Conservation (phyloP, 2,329 filamentous ascomycete genomes). For the Rutstroemia sp. region DNA sequence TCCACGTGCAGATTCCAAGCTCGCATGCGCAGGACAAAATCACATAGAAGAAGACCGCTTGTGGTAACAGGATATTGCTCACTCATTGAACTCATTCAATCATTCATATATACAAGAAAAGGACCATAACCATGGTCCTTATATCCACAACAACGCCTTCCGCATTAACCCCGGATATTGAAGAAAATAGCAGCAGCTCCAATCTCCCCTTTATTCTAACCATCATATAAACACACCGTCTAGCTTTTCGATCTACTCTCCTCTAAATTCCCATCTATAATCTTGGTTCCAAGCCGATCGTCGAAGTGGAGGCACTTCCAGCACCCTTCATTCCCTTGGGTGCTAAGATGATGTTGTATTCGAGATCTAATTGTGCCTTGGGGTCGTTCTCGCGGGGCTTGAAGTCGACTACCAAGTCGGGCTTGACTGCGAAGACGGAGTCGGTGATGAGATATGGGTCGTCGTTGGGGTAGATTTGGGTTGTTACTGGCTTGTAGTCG, state of each 20-base stretch:
- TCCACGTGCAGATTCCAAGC: no score
- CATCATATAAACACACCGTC: no score
- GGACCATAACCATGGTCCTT: no score
- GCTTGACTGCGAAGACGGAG: conserved; percentile 48
- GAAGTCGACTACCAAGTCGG: conserved; percentile 40
- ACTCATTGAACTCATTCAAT: no score
- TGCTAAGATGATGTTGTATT: conserved; percentile 29
- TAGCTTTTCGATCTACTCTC: not conserved
- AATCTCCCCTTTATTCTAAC: no score
- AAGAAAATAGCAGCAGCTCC: no score
- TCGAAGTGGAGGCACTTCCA: not conserved
- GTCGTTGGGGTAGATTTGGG: conserved; percentile 67
- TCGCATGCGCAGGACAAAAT: no score
- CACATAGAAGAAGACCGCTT: no score
- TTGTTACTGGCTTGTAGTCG: conserved; percentile 61
- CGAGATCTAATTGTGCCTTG: conserved; percentile 28
- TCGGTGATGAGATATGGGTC: conserved; percentile 52
- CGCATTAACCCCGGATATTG: no score
- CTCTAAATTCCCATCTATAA: not conserved
- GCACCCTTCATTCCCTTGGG: conserved; percentile 7
- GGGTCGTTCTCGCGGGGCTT: conserved; percentile 29
- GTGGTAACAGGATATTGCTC: no score
- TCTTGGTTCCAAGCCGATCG: not conserved
- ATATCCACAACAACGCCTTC: no score
- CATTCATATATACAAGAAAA: no score